Base-by-base conservation (phyloP, 202 grass and related monocot genomes). In the Sporobolus alterniflorus region DNA sequence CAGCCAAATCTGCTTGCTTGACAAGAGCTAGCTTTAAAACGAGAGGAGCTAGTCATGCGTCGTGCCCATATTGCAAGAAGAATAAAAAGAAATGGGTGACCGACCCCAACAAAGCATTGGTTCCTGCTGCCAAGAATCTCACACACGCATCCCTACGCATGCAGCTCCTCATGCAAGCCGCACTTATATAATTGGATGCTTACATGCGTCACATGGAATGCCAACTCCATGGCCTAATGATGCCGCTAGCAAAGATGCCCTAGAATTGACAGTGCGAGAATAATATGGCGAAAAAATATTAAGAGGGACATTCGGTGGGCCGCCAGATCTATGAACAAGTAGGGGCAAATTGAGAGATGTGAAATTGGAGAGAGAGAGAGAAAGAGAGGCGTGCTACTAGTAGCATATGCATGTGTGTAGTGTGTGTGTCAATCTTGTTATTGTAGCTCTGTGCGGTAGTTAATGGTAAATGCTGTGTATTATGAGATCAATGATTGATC, bases 121-220 rank as follows among this genome's bases (percentile, higher is more conserved):
- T 43, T 63, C 68, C 56, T 87, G 28, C 70, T 81, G 70, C 88
- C 75, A 84, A 87, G 84, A 90, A 87, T 90, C 89, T 90, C 84
- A 90, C 69, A 90, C 69, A 90, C 80, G 46, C 84, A 90, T 90
- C 79, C 88, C 84, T 69, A 90, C 66, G 74, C 74, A 90, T 60
- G 74, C 74, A 83, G 56, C 67, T 64, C 55, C 57, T 59, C 81
- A 83, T 83, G 74, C 79, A 74, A 79, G 74, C 52, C 74, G 63
- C 42, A 30, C 43, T 79, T 60, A 78, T 70, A 87, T 70, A 87
- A 90, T 80, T 87, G 79, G 84, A 75, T 79, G 79, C 69, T 87
- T 69, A 85, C 80, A 71, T 76, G 44, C 74, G 60, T 87, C 80
- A 90, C 89, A 90, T 90, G 89, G 89, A 87, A 90, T 87, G 89